Conservation (phyloP, 164 flowering plant genomes). For the Aristolochia fimbriata region DNA sequence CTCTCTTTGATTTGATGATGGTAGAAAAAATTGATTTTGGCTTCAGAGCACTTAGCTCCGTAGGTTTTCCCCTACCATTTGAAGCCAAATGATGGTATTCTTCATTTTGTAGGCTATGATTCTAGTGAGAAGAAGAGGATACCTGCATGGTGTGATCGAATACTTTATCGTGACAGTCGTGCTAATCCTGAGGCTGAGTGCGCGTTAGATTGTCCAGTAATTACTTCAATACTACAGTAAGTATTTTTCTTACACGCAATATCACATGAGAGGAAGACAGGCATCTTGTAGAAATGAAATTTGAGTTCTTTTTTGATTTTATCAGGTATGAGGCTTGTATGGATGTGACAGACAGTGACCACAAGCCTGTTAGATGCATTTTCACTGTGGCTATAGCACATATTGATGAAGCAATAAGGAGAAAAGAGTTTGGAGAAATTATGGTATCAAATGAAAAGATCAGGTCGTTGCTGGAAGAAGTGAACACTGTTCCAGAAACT, state of each 20-base stretch:
- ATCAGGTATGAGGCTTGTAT: conserved; percentile 92
- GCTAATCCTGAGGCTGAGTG: conserved; percentile 42
- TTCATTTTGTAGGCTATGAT: conserved; percentile 68
- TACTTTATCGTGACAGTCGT: conserved; percentile 79
- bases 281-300: conserved; percentile 2
- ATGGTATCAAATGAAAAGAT: conserved; percentile 46
- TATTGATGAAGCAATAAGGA: conserved; percentile 69
- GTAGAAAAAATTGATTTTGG: too few species aligned
- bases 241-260: conserved; percentile 11
- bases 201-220: conserved; percentile 77
- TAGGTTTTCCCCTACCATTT: too few species aligned
- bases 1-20: too few species aligned
- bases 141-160: conserved; percentile 99
- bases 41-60: too few species aligned
- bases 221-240: conserved; percentile 54
- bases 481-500: conserved; percentile 61
- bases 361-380: conserved; percentile 93
- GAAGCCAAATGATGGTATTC: background rate
- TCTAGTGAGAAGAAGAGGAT: conserved; percentile 98
- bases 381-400: conserved; percentile 54
- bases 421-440: conserved; percentile 68
- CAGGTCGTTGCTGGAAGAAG: conserved; percentile 35
- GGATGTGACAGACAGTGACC: conserved; percentile 98
- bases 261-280: background rate
- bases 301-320: conserved; percentile 1